Evolutionary conservation across 345 rosid genomes (phyloP).

Genomic region (Arabidopsis suecica): DNA sequence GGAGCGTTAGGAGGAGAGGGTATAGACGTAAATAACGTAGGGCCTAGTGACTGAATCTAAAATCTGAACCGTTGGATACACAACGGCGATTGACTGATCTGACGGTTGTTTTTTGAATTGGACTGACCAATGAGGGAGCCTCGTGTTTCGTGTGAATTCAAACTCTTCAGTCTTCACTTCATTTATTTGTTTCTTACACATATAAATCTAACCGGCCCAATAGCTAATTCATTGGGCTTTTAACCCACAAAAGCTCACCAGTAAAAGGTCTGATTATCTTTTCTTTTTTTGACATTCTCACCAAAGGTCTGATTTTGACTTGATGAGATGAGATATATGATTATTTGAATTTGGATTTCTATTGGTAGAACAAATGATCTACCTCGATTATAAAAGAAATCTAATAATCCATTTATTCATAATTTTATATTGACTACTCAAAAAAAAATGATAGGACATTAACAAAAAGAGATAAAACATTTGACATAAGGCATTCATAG

Average conservation of each 20-base stretch:
- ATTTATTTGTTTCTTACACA: background rate
- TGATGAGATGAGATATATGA: too few species aligned
- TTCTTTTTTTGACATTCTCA: too few species aligned
- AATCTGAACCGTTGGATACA: slow-evolving; percentile 28
- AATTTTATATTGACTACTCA: background rate
- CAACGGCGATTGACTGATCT: slow-evolving; percentile 35
- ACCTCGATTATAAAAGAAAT: too few species aligned
- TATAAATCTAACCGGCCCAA: slow-evolving; percentile 2
- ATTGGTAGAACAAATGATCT: too few species aligned
- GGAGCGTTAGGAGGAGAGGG: slow-evolving; percentile 40
- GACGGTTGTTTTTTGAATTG: slow-evolving; percentile 37
- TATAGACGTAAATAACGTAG: slow-evolving; percentile 35
- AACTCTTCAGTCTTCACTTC: background rate
- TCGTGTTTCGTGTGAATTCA: slow-evolving; percentile 45
- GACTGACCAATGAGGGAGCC: slow-evolving; percentile 36
- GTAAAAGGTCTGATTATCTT: too few species aligned
- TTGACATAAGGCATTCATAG: background rate
- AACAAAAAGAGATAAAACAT: background rate
- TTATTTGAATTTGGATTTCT: too few species aligned
- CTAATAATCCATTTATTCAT: background rate
- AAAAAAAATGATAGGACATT: background rate
- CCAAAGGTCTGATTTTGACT: too few species aligned
- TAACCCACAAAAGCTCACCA: too few species aligned
- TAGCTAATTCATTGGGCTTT: background rate
- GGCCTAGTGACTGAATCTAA: background rate